Evolutionary conservation across 352 stramenopile genomes (phyloP).

Genomic region (Globisporangium orthogonon): DNA sequence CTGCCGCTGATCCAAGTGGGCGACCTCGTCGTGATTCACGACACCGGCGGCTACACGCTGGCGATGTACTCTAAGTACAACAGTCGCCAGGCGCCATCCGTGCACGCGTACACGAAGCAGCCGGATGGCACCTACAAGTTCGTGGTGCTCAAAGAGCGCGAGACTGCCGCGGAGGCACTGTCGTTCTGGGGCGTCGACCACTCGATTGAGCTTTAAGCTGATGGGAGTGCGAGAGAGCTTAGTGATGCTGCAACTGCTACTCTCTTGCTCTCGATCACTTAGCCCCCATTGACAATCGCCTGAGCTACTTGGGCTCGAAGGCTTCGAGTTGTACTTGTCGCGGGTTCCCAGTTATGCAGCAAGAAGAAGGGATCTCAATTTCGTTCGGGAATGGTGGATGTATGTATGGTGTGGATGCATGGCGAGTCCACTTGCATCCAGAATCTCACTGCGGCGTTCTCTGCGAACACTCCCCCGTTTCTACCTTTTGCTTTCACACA

Average conservation of each 20-base stretch:
- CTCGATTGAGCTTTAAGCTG: constrained; percentile 24
- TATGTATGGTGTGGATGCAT: not conserved
- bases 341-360: no score
- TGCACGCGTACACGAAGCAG: constrained; percentile 50
- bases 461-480: not conserved
- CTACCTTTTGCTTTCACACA: not conserved
- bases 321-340: no score
- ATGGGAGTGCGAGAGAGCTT: not conserved
- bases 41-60: constrained; percentile 86
- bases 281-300: no score
- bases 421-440: not conserved
- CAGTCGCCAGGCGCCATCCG: constrained; percentile 60
- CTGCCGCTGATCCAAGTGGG: constrained; percentile 66
- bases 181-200: constrained; percentile 62
- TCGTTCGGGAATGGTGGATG: not conserved
- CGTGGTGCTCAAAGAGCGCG: constrained; percentile 52
- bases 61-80: constrained; percentile 89
- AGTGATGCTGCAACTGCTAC: not conserved
- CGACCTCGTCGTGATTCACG: constrained; percentile 81
- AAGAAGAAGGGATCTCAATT: no score
- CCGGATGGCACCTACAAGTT: constrained; percentile 30
- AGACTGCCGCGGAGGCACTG: constrained; percentile 61
- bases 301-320: no score
- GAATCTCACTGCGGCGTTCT: not conserved
- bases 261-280: not conserved